Evolutionary conservation across 2,329 filamentous ascomycete species (phyloP), one percentile per base, ranked within the genome.

Genomic region (Botrytis paeoniae): DNA sequence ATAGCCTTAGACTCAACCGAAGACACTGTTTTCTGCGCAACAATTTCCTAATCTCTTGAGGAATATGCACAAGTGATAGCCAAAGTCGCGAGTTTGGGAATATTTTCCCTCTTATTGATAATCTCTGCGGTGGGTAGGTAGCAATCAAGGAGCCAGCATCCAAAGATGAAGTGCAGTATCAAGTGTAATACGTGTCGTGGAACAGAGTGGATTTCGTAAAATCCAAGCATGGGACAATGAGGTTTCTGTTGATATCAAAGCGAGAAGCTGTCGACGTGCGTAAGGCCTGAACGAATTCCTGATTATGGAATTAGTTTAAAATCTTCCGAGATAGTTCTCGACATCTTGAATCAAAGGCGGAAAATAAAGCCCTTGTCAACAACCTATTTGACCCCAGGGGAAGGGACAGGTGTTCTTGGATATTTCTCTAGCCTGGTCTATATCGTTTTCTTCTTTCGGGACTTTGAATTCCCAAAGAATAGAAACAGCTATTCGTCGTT

Each of bases 351-450:
- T 45, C n/a, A 2, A 63, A 29, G 18, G 32, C 4, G 5, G 10
- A 25, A 7, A 25, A 61, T 22, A 1, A 20, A 25, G 35, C 16
- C 64, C 48, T 68, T 68, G 35, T 18, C 22, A 12, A 51, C 25
- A n/a, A 51, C 25, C 4, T 25, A 51, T n/a, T 4, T 37, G 7
- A 41, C 48, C 25, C 48, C 7, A 25, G 18, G 10, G 22, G 41
- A 57, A 68, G 39, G 64, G 64, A 48, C 64, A 68, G 16, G 64
- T 68, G 65, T 68, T 16, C 41, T 7, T 22, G 3, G 2, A 12
- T 68, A 25, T 54, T 68, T 68, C 64, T 68, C 32, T 41, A 68
- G 45, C 64, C 64, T 54, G 54, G 29, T 41, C 35, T 8, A 22
- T 10, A 54, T 66, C 18, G 16, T 57, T 41, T 57, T 41, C 9